Base-by-base conservation (phyloP, 805 yeast genomes). In the Starmerella floricola region DNA sequence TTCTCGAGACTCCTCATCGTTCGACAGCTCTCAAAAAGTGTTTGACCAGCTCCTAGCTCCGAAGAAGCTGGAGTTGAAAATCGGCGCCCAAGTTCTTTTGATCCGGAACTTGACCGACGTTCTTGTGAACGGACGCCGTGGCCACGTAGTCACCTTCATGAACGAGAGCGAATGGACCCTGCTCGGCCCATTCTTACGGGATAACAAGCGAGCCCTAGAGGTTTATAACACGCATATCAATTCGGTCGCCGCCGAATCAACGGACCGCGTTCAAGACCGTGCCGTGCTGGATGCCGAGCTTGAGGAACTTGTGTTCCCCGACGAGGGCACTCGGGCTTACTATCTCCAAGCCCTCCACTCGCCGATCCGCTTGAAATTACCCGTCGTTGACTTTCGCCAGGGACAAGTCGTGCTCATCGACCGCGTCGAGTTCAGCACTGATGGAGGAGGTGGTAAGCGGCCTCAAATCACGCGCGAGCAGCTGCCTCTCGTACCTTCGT, bases 51-150 rank as follows among this genome's bases (percentile, higher is more conserved):
- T 84, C 21, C 76, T 85, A 80, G 93, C 91, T 33, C 79, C 77
- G 20, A 70, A 73, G 45, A 56, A 49, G 5, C 56, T 91, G 13
- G 70, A 67, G 6, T 64, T 91, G 50, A 87, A 86, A 57, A 76
- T 76, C 40, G 83, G 81, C 30, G 93, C 95, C 0, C 97, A 91
- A 60, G 96, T 91, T 2, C 83, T 91, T 86, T 74, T 83, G 63
- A 62, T 87, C 46, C 78, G 78, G 50, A 91, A 91, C 58, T 36
- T 50, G 6, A 81, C 78, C 41, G 78, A 74, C 10, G 59, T 63
- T 2, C 63, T 91, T 35, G 96, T 88, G 27, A 91, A 91, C 62
- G 98, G 99, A 1, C 74, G 94, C 0, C 67, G 86, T 31, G 98
- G 98, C 0, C 71, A 68, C 24, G 79, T 91, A 3, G 47, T 72